Conservation (phyloP, 495 filamentous ascomycete genomes). For the Talaromyces wortmannii region DNA sequence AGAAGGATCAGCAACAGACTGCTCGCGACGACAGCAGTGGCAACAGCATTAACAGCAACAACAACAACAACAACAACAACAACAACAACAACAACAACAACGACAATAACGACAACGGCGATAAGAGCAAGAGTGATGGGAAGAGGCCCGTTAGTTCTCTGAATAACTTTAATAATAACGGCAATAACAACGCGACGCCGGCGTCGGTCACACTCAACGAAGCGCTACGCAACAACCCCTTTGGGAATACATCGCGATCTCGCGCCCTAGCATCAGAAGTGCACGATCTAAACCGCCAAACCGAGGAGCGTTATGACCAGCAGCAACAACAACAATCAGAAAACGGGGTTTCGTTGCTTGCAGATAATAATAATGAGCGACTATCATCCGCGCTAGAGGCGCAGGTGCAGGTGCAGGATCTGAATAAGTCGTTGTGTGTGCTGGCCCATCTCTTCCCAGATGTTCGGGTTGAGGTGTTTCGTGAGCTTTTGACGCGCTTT, state of each 20-base stretch:
- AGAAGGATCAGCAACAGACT: neutral
- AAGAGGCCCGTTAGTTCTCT: neutral
- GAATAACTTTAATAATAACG: neutral
- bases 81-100: too few species aligned
- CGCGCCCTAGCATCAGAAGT: constrained; percentile 13
- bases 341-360: too few species aligned
- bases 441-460: constrained; percentile 80
- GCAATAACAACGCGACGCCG: constrained; percentile 8
- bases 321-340: too few species aligned
- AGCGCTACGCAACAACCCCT: constrained; percentile 38
- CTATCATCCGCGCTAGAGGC: too few species aligned
- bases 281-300: constrained; percentile 5
- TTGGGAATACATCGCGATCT: constrained; percentile 28
- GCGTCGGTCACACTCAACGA: constrained; percentile 29
- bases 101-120: too few species aligned
- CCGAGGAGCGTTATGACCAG: constrained; percentile 14
- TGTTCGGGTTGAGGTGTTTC: constrained; percentile 83
- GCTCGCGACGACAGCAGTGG: neutral
- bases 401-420: constrained; percentile 17
- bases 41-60: too few species aligned
- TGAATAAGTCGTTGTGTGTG: constrained; percentile 66
- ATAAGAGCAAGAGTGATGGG: neutral
- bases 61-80: too few species aligned
- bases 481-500: constrained; percentile 77
- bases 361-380: too few species aligned